A percentile compares a stretch with the other conserved stretches of the same genome.
Evolutionary conservation across 306 rosid genomes (phyloP).

Genomic region (Dicorynia guianensis): DNA sequence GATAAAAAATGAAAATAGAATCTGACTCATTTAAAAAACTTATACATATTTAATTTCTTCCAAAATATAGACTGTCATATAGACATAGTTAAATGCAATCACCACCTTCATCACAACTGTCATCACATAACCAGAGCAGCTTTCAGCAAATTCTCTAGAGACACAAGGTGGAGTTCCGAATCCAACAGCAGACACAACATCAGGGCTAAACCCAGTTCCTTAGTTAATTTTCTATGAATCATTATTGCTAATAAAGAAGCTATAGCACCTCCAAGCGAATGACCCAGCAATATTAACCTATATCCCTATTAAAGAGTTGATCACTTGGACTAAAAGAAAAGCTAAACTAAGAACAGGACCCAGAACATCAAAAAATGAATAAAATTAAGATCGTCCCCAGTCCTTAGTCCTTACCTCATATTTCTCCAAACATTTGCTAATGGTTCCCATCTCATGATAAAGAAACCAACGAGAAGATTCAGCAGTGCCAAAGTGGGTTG

Average conservation of each 20-base stretch:
- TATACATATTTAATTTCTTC: constrained; percentile 22
- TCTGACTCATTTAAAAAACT: constrained; percentile 42
- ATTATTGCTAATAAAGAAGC: constrained; percentile 91
- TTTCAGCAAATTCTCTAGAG: constrained; percentile 85
- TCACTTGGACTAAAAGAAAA: constrained; percentile 36
- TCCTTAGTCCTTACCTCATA: constrained; percentile 57
- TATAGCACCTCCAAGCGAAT: constrained; percentile 96
- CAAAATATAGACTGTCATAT: constrained; percentile 27
- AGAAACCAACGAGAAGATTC: constrained; percentile 98
- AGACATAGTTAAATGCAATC: constrained; percentile 27
- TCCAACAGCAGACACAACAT: constrained; percentile 84
- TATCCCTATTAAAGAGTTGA: constrained; percentile 85
- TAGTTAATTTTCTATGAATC: constrained; percentile 74
- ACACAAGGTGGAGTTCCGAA: constrained; percentile 93
- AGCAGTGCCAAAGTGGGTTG: constrained; percentile 89
- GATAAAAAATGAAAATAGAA: constrained; percentile 30
- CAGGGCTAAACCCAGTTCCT: constrained; percentile 89
- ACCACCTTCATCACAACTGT: constrained; percentile 94
- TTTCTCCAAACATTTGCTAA: constrained; percentile 74
- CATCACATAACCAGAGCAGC: constrained; percentile 79
- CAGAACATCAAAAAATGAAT: constrained; percentile 25
- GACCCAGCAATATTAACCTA: constrained; percentile 94
- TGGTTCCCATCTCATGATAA: constrained; percentile 68
- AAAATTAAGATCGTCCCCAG: constrained; percentile 33
- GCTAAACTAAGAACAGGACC: constrained; percentile 33